Evolutionary conservation across 2,329 filamentous ascomycete genomes (phyloP).

Genomic region (Stagonosporopsis vannaccii): DNA sequence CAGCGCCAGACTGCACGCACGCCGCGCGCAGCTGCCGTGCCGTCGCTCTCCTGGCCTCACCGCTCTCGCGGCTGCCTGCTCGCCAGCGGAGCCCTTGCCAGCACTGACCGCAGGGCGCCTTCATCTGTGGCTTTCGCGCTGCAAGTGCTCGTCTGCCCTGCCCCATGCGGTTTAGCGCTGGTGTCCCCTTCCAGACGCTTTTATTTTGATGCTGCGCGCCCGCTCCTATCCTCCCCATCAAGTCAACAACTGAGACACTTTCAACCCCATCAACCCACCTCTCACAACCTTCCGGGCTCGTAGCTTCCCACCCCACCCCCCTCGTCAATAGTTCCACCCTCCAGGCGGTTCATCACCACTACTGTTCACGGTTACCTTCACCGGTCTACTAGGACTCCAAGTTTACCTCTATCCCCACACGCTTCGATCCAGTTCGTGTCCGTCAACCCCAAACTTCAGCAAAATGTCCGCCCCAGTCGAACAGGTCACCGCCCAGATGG

Average conservation of each 20-base stretch:
- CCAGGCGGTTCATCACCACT: slow-evolving; percentile 53
- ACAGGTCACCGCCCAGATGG: slow-evolving; percentile 76
- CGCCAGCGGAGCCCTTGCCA: slow-evolving; percentile 14
- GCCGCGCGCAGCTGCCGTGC: neutral
- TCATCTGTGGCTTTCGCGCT: slow-evolving; percentile 25
- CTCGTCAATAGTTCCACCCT: slow-evolving; percentile 60
- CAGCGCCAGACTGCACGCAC: neutral
- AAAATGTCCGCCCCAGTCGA: slow-evolving; percentile 88
- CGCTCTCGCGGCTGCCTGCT: slow-evolving; percentile 14
- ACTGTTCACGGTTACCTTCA: slow-evolving; percentile 51
- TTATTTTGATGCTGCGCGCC: slow-evolving; percentile 37
- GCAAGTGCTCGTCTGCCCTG: slow-evolving; percentile 35
- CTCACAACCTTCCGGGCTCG: slow-evolving; percentile 50
- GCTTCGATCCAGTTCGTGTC: slow-evolving; percentile 57
- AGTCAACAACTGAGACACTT: slow-evolving; percentile 44
- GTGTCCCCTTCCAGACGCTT: slow-evolving; percentile 21
- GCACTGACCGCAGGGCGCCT: slow-evolving; percentile 11
- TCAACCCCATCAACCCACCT: slow-evolving; percentile 40
- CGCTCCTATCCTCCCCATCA: slow-evolving; percentile 42
- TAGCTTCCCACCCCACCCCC: slow-evolving; percentile 62
- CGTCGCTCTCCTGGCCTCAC: slow-evolving; percentile 4
- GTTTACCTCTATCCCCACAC: slow-evolving; percentile 51
- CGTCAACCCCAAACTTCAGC: slow-evolving; percentile 60
- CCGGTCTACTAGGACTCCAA: slow-evolving; percentile 52
- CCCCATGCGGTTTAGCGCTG: slow-evolving; percentile 36